phyloP scores from a whole-genome alignment of 2,329 filamentous ascomycete species.

The Chaetomiaceae sp. region DNA sequence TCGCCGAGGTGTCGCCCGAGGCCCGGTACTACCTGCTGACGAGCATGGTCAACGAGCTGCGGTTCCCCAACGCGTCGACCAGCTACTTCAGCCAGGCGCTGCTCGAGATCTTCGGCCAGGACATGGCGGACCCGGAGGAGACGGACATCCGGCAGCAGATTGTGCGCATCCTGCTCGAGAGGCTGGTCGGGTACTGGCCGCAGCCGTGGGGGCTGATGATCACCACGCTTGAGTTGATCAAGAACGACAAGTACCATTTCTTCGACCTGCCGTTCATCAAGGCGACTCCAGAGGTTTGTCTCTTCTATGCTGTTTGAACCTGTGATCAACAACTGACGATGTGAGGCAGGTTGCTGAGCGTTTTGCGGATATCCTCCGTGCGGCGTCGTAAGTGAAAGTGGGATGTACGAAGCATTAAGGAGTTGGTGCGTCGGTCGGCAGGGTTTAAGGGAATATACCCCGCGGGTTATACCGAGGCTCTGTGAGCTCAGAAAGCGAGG shows the following conservation, averaged over 20 bases:
- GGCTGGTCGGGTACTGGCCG: slow-evolving; percentile 80
- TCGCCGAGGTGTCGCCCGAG: slow-evolving; percentile 68
- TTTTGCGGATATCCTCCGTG: slow-evolving; percentile 27
- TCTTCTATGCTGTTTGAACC: neutral
- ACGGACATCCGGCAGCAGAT: slow-evolving; percentile 84
- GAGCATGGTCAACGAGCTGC: slow-evolving; percentile 85
- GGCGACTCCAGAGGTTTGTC: slow-evolving; percentile 71
- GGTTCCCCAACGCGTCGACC: slow-evolving; percentile 83
- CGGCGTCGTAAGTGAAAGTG: slow-evolving; percentile 2
- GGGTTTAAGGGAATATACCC: no score
- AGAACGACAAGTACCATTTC: slow-evolving; percentile 86
- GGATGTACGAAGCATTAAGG: neutral
- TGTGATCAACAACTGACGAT: no score
- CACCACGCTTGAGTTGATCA: slow-evolving; percentile 80
- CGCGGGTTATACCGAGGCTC: no score
- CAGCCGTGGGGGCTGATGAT: slow-evolving; percentile 94
- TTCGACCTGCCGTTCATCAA: slow-evolving; percentile 93
- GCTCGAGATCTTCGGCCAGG: slow-evolving; percentile 75
- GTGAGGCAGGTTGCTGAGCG: slow-evolving; percentile 31
- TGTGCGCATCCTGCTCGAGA: slow-evolving; percentile 79
- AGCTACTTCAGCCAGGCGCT: slow-evolving; percentile 87
- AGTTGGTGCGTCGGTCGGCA: no score
- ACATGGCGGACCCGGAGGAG: slow-evolving; percentile 67
- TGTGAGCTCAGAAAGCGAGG: no score
- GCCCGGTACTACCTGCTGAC: slow-evolving; percentile 77